phyloP scores from a whole-genome alignment of 2,329 filamentous ascomycete species.

The Ceratocystis huliohia region DNA sequence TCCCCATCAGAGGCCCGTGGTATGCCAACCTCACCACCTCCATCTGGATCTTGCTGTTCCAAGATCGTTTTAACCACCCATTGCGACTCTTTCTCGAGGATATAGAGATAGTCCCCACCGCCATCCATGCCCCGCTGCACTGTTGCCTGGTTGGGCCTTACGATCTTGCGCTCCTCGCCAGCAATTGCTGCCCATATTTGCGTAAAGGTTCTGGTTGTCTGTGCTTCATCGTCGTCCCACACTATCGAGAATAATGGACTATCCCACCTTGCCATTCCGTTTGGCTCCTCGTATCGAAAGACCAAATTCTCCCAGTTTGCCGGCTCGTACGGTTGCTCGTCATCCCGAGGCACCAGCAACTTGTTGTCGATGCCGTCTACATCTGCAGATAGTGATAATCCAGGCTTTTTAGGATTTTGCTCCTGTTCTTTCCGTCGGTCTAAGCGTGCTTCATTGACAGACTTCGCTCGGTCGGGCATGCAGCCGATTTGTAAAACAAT shows the following conservation, averaged over 20 bases:
- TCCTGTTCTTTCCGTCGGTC: neutral
- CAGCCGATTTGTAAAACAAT: slow-evolving; percentile 59
- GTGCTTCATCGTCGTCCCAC: slow-evolving; percentile 59
- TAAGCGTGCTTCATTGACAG: slow-evolving; percentile 49
- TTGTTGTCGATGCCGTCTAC: neutral
- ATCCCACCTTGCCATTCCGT: slow-evolving; percentile 75
- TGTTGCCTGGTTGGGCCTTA: slow-evolving; percentile 65
- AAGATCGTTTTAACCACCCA: slow-evolving; percentile 59
- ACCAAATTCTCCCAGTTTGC: slow-evolving; percentile 65
- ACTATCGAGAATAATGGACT: slow-evolving; percentile 68
- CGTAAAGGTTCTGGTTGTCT: slow-evolving; percentile 43
- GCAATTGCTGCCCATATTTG: slow-evolving; percentile 64
- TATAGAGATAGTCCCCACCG: slow-evolving; percentile 62
- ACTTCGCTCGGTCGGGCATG: slow-evolving; percentile 37
- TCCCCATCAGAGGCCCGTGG: slow-evolving; percentile 25
- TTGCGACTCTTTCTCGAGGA: slow-evolving; percentile 67
- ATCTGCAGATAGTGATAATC: neutral
- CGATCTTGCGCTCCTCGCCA: slow-evolving; percentile 47
- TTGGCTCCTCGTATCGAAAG: slow-evolving; percentile 76
- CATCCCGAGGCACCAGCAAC: slow-evolving; percentile 20
- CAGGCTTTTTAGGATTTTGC: neutral
- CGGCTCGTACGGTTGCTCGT: slow-evolving; percentile 37
- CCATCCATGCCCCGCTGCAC: slow-evolving; percentile 51
- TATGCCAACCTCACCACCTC: slow-evolving; percentile 45
- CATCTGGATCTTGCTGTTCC: slow-evolving; percentile 57